A percentile compares a stretch with the other conserved stretches of the same genome.
phyloP scores from a whole-genome alignment of 2,329 filamentous ascomycete genomes.

The Raffaelea ambrosiae region DNA sequence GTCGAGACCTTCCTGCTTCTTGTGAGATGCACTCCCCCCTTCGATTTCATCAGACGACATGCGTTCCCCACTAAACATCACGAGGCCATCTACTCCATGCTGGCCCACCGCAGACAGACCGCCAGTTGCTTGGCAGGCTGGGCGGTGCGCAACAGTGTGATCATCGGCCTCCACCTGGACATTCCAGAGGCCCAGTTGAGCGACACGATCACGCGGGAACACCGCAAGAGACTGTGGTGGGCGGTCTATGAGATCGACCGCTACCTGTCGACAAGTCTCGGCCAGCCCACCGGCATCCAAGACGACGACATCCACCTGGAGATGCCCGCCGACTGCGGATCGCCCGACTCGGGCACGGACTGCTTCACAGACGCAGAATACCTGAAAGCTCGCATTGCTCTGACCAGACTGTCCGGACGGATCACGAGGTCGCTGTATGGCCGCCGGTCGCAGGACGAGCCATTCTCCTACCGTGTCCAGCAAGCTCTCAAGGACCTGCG shows the following conservation, averaged over 20 bases:
- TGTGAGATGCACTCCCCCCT: background rate
- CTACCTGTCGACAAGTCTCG: background rate
- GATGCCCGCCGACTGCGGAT: background rate
- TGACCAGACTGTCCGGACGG: background rate
- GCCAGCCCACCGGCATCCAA: background rate
- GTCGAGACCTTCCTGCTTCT: background rate
- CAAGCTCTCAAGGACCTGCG: background rate
- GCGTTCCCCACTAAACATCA: background rate
- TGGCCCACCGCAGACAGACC: background rate
- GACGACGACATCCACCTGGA: background rate
- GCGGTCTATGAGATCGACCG: background rate
- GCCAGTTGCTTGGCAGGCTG: background rate
- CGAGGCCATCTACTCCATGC: background rate
- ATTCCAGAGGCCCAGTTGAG: background rate
- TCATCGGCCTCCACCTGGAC: background rate
- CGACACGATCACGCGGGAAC: background rate
- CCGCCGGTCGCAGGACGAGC: background rate
- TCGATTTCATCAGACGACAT: background rate
- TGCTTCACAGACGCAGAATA: background rate
- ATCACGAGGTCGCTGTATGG: background rate
- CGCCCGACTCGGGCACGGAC: too few species aligned
- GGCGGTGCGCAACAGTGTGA: background rate
- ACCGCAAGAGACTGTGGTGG: background rate
- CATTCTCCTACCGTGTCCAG: background rate
- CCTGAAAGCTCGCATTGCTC: background rate